Conservation (phyloP, 352 stramenopile genomes). For the Globisporangium mamillatum region DNA sequence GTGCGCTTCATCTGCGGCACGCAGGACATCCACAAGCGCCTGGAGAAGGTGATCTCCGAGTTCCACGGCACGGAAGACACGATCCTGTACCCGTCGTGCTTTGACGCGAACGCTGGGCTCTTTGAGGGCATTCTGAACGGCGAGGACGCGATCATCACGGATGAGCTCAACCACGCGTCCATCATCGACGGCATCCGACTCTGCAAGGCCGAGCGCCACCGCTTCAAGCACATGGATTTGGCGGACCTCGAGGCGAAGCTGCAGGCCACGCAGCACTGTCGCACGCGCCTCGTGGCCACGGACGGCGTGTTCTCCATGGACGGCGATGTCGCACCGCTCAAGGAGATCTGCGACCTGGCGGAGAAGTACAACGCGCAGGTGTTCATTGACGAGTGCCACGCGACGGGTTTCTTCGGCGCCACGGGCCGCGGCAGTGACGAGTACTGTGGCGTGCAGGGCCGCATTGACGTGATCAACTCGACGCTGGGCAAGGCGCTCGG, state of each 20-base stretch:
- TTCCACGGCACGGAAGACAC: conserved; percentile 94
- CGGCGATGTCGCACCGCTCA: conserved; percentile 89
- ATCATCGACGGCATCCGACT: conserved; percentile 95
- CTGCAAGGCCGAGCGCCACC: conserved; percentile 91
- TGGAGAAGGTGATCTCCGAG: conserved; percentile 86
- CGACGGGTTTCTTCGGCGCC: conserved; percentile 91
- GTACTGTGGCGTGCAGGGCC: conserved; percentile 86
- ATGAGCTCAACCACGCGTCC: conserved; percentile 92
- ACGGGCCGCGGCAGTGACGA: conserved; percentile 92
- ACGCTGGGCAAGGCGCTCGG: conserved; percentile 93
- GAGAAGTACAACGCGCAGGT: conserved; percentile 92
- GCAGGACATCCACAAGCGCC: conserved; percentile 92
- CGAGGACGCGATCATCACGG: conserved; percentile 92
- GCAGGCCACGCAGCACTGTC: conserved; percentile 86
- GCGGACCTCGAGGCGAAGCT: conserved; percentile 89
- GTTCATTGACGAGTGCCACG: conserved; percentile 94
- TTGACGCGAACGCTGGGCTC: conserved; percentile 92
- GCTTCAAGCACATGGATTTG: conserved; percentile 94
- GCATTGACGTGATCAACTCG: conserved; percentile 94
- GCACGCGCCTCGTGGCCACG: conserved; percentile 89
- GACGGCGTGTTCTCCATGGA: conserved; percentile 97
- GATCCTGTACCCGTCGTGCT: conserved; percentile 93
- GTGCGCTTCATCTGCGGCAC: conserved; percentile 95
- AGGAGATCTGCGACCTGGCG: conserved; percentile 88
- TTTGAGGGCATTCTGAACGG: conserved; percentile 87